These are phyloP conservation scores for Mucor circinelloides DNA, from an alignment of 371 early-diverging fungal genomes.

Conservation along the genomic window DNA sequence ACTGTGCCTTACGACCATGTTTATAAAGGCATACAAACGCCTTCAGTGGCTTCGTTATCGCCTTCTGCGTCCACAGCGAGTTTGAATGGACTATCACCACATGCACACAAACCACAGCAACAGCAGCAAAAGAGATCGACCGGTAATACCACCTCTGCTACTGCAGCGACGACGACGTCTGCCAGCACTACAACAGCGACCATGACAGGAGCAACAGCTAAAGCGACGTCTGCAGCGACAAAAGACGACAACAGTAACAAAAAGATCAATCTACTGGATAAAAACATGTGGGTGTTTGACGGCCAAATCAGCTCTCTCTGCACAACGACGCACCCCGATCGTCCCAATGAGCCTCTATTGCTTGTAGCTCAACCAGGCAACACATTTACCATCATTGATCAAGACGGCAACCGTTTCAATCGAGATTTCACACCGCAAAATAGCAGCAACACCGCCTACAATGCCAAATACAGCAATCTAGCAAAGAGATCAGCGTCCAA, in stretches of 20 bases:
- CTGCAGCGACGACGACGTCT: not conserved
- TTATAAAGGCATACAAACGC: conserved; percentile 23
- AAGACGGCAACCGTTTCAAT: conserved; percentile 57
- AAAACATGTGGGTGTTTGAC: conserved; percentile 64
- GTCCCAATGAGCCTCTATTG: conserved; percentile 49
- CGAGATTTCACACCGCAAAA: conserved; percentile 47
- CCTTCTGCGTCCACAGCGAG: conserved; percentile 23
- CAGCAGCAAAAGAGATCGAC: not conserved
- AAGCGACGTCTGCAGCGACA: not conserved
- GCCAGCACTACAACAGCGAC: not conserved
- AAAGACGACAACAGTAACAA: conserved; percentile 7
- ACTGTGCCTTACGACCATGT: conserved; percentile 3
- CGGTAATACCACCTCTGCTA: not conserved
- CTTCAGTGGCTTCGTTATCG: conserved; percentile 14
- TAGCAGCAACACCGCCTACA: not conserved
- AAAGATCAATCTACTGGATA: conserved; percentile 40
- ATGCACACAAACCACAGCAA: not conserved
- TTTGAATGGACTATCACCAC: not conserved
- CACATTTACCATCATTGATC: conserved; percentile 62
- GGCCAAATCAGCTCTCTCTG: conserved; percentile 57
- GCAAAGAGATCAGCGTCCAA: not conserved
- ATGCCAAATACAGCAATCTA: not conserved
- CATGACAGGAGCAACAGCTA: not conserved
- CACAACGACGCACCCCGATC: conserved; percentile 39
- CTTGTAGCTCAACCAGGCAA: conserved; percentile 67